A percentile compares a stretch with the other conserved stretches of the same genome.
These are phyloP conservation scores for Candida anglica DNA, from an alignment of 805 yeast genomes.

Conservation along the genomic window DNA sequence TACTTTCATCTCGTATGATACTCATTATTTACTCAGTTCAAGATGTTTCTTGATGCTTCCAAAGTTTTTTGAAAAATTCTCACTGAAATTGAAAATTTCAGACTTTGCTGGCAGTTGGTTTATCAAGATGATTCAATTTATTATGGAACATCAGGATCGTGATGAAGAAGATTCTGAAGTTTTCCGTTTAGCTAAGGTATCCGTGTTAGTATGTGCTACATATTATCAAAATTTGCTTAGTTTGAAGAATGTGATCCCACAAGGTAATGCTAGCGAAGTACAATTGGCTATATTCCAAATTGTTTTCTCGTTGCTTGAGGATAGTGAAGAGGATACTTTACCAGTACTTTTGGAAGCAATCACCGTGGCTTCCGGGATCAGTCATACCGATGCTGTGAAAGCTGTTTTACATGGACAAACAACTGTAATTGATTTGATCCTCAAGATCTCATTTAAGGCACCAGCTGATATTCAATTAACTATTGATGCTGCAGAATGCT, in stretches of 20 bases:
- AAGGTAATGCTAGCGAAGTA: conserved; percentile 6
- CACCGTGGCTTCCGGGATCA: conserved; percentile 48
- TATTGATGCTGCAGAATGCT: conserved; percentile 64
- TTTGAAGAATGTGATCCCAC: conserved; percentile 7
- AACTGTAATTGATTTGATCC: conserved; percentile 52
- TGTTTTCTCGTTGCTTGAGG: conserved; percentile 46
- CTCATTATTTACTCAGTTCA: conserved; percentile 36
- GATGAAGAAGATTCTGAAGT: conserved; percentile 3
- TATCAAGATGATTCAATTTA: conserved; percentile 21
- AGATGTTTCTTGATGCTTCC: conserved; percentile 55
- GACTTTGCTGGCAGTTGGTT: conserved; percentile 26
- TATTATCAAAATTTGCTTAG: conserved; percentile 36
- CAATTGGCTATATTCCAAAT: conserved; percentile 36
- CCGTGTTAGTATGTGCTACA: conserved; percentile 50
- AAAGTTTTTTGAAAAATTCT: conserved; percentile 51
- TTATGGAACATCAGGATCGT: conserved; percentile 5
- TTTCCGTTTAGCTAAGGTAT: conserved; percentile 18
- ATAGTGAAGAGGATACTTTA: conserved; percentile 77
- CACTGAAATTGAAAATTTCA: conserved; percentile 24
- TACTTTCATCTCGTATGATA: conserved; percentile 9
- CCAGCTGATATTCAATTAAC: conserved; percentile 70
- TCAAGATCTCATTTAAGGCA: conserved; percentile 65
- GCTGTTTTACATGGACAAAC: conserved; percentile 10
- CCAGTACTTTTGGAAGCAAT: conserved; percentile 69
- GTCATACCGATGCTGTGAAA: conserved; percentile 18